These are phyloP conservation scores for Entomortierella lignicola DNA, from an alignment of 192 early-diverging fungal genomes.

Conservation along the genomic window DNA sequence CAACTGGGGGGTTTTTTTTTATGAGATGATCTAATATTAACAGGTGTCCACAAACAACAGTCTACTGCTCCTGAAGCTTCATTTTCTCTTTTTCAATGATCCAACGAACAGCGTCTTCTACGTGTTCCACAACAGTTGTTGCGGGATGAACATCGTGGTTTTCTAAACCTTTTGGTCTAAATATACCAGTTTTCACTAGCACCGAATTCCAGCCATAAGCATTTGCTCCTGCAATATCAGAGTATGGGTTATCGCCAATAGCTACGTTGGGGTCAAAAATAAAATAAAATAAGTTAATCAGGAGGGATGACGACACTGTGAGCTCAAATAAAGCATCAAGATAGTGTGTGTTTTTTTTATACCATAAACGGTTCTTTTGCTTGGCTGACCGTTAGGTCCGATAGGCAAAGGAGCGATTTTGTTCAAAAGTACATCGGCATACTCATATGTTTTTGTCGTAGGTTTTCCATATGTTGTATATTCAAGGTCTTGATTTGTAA, in stretches of 20 bases:
- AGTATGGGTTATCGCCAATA: conserved; percentile 75
- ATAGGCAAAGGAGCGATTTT: conserved; percentile 26
- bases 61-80: conserved; percentile 8
- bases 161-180: conserved; percentile 57
- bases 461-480: conserved; percentile 89
- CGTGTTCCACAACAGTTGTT: conserved; percentile 66
- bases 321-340: not conserved
- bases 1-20: too few species aligned
- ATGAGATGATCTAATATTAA: too few species aligned
- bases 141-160: conserved; percentile 70
- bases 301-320: not conserved
- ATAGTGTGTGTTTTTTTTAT: conserved; percentile 55
- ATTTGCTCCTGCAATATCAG: conserved; percentile 83
- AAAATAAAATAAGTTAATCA: not conserved
- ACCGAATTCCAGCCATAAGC: conserved; percentile 78
- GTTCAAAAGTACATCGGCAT: conserved; percentile 67
- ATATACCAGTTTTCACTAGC: conserved; percentile 79
- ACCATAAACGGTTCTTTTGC: conserved; percentile 53
- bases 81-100: conserved; percentile 44
- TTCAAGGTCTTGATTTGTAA: conserved; percentile 64
- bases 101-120: conserved; percentile 73
- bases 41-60: too few species aligned
- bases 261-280: too few species aligned
- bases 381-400: not conserved
- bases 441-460: conserved; percentile 77